Conservation (phyloP, 176 grass and related monocot genomes). For the Oryza brachyantha region DNA sequence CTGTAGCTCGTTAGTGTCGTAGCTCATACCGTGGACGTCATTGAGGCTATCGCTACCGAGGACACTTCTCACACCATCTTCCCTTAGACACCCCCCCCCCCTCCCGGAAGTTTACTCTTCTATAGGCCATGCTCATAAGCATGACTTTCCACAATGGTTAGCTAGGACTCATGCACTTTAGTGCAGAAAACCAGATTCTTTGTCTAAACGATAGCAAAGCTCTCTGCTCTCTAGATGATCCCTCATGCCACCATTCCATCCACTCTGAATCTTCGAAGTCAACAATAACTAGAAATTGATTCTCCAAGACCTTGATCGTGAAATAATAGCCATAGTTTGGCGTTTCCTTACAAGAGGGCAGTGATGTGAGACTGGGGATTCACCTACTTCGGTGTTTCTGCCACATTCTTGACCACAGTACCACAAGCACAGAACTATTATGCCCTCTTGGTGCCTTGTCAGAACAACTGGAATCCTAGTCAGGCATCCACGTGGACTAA, state of each 20-base stretch:
- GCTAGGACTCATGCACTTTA: too few relatives aligned
- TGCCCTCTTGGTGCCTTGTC: not conserved
- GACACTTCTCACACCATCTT: not conserved
- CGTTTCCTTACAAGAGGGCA: not conserved
- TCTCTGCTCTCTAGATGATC: too few relatives aligned
- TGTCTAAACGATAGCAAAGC: too few relatives aligned
- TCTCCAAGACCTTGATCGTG: too few relatives aligned
- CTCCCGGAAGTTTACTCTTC: not conserved
- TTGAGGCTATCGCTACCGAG: too few relatives aligned
- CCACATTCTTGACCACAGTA: not conserved
- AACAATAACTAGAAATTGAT: too few relatives aligned
- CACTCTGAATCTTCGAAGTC: too few relatives aligned
- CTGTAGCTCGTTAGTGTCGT: not conserved
- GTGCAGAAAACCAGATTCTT: too few relatives aligned
- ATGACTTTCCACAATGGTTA: not conserved
- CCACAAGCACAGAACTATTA: not conserved
- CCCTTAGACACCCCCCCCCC: too few relatives aligned
- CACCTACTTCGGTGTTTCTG: not conserved
- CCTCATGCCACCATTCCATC: too few relatives aligned
- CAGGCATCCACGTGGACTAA: not conserved
- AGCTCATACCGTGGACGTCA: not conserved
- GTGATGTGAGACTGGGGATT: not conserved
- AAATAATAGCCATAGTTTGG: not conserved
- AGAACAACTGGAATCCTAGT: not conserved
- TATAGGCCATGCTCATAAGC: not conserved